Percentiles rank a stretch among this genome's conserved stretches.
Evolutionary conservation across 1,139 yeast genomes (phyloP).

Genomic region (Yueomyces sp.): DNA sequence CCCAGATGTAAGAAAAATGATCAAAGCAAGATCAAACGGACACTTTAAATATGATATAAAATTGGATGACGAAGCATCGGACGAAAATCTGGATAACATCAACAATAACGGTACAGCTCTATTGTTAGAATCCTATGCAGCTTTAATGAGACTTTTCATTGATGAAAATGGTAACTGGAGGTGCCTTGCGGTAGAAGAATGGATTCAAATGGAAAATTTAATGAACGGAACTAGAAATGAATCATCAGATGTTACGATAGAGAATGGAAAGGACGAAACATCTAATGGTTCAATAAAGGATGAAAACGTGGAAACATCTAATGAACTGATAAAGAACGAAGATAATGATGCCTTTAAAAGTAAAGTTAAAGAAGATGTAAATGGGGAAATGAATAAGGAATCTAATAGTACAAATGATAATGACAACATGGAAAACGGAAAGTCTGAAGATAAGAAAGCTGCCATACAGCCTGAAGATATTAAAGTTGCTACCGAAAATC

Average conservation of each 20-base stretch:
- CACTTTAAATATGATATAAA: conserved; percentile 10
- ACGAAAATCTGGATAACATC: conserved; percentile 23
- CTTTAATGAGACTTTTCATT: conserved; percentile 17
- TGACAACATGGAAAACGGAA: conserved; percentile 7
- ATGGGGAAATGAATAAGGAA: conserved; percentile 6
- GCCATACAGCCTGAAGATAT: conserved; percentile 1
- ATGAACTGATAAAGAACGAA: conserved; percentile 6
- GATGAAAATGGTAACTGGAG: conserved; percentile 25
- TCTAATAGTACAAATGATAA: conserved; percentile 7
- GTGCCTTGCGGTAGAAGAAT: conserved; percentile 23
- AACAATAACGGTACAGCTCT: conserved; percentile 16
- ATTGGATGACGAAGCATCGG: conserved; percentile 20
- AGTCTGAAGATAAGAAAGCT: background rate
- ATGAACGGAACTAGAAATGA: background rate
- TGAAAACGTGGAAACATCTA: conserved; percentile 9
- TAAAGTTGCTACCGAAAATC: background rate
- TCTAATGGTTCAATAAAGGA: conserved; percentile 10
- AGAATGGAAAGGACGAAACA: conserved; percentile 12
- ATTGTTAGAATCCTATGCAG: conserved; percentile 18
- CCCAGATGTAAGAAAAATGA: conserved; percentile 9
- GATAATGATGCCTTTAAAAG: conserved; percentile 8
- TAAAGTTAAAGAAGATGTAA: conserved; percentile 11
- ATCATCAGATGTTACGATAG: conserved; percentile 1
- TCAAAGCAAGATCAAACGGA: conserved; percentile 7
- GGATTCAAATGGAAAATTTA: conserved; percentile 11